These are phyloP conservation scores for Papiliotrema laurentii DNA, from an alignment of 1,284 basidiomycete species.

Conservation along the genomic window DNA sequence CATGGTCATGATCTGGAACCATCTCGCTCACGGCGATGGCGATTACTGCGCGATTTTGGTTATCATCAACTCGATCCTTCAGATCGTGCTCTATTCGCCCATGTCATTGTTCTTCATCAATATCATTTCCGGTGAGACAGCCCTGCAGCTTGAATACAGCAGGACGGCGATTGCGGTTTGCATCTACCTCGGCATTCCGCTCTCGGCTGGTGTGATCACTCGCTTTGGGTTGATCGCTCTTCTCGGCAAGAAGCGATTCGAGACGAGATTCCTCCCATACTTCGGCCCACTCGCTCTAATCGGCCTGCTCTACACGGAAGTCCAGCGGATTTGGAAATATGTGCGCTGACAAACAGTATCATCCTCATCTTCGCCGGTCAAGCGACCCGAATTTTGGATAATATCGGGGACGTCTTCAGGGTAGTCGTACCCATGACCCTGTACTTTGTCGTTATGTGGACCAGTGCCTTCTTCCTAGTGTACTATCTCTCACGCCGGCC, in stretches of 20 bases:
- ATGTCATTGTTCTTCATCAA: conserved; percentile 72
- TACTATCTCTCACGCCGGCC: conserved; percentile 4
- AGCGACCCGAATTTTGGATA: conserved; percentile 58
- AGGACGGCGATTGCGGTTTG: conserved; percentile 66
- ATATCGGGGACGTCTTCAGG: conserved; percentile 68
- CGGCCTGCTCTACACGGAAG: conserved; percentile 57
- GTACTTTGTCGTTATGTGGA: conserved; percentile 78
- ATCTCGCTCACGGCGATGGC: conserved; percentile 67
- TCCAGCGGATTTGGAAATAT: background rate
- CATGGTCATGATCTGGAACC: conserved; percentile 82
- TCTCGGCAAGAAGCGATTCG: conserved; percentile 54
- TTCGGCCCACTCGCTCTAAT: conserved; percentile 70
- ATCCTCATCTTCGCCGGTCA: conserved; percentile 68
- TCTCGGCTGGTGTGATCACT: conserved; percentile 64
- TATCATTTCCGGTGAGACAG: conserved; percentile 55
- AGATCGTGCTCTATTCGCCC: conserved; percentile 74
- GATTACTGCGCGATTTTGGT: conserved; percentile 71
- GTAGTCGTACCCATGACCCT: conserved; percentile 72
- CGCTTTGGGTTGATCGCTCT: conserved; percentile 56
- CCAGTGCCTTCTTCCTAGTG: conserved; percentile 52
- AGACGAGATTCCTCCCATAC: conserved; percentile 58
- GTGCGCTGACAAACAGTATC: conserved; percentile 37
- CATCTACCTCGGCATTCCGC: conserved; percentile 68
- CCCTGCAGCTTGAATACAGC: conserved; percentile 60
- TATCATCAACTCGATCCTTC: conserved; percentile 58